Evolutionary conservation across 805 yeast species (phyloP).

Genomic region (Peterozyma toletana): DNA sequence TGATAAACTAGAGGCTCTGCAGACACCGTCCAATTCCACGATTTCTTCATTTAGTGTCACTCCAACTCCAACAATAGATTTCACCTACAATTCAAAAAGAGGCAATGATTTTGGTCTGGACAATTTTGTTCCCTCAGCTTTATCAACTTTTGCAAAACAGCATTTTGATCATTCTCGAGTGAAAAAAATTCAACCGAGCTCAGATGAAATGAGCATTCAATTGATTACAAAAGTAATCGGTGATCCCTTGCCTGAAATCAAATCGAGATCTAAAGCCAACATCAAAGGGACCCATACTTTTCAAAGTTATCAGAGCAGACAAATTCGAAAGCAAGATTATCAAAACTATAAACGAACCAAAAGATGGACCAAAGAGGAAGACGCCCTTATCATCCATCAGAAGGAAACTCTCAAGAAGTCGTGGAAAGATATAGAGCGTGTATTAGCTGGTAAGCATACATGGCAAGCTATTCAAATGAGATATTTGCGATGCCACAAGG

Average conservation of each 20-base stretch:
- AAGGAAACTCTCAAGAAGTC: conserved; percentile 28
- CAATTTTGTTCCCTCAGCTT: no score
- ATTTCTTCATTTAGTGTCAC: no score
- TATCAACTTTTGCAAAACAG: no score
- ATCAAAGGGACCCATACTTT: conserved; percentile 6
- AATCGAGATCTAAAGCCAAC: conserved; percentile 4
- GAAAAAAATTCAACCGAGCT: no score
- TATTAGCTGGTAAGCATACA: conserved; percentile 24
- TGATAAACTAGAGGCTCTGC: no score
- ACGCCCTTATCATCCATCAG: conserved; percentile 25
- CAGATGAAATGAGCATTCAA: no score
- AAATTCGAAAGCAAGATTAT: not conserved
- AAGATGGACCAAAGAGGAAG: conserved; percentile 28
- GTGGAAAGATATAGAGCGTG: conserved; percentile 30
- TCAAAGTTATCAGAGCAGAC: conserved; percentile 4
- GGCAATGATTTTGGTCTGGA: no score
- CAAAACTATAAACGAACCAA: conserved; percentile 3
- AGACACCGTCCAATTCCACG: no score
- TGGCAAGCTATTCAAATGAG: conserved; percentile 44
- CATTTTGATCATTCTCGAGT: no score
- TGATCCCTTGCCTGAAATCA: conserved; percentile 6
- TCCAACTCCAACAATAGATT: no score
- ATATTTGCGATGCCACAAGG: conserved; percentile 30
- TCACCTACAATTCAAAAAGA: no score
- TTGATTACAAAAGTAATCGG: not conserved